Percentiles rank a stretch among this genome's conserved stretches.
These are phyloP conservation scores for Geotrichum reessii DNA, from an alignment of 1,139 yeast genomes.

Conservation along the genomic window DNA sequence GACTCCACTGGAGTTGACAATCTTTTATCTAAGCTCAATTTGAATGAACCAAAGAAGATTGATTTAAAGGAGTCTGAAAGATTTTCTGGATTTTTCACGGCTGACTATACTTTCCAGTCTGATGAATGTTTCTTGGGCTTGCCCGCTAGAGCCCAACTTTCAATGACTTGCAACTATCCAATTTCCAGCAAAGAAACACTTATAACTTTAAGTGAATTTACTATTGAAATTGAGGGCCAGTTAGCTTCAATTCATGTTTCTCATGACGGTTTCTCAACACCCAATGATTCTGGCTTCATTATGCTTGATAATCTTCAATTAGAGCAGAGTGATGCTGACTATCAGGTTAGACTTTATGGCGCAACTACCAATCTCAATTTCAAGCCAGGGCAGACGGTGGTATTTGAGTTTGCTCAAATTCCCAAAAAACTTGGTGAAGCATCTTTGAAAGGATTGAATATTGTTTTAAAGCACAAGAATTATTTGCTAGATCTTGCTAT, in stretches of 20 bases:
- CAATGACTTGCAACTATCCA: constrained; percentile 19
- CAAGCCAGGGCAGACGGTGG: constrained; percentile 20
- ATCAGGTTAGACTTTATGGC: constrained; percentile 3
- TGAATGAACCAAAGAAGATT: not conserved
- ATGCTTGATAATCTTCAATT: not conserved
- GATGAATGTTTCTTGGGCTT: constrained; percentile 27
- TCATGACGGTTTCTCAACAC: constrained; percentile 20
- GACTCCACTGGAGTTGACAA: not conserved
- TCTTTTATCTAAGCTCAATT: not conserved
- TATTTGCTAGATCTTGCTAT: constrained; percentile 4
- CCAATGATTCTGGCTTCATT: not conserved
- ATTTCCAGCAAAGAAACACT: not conserved
- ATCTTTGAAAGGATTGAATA: not conserved
- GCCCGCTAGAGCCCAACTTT: constrained; percentile 24
- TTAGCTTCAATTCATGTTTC: constrained; percentile 21
- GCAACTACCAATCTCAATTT: constrained; percentile 27
- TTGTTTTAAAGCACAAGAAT: constrained; percentile 5
- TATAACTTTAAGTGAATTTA: constrained; percentile 16
- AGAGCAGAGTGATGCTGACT: constrained; percentile 9
- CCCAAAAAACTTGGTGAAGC: constrained; percentile 27
- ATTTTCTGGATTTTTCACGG: constrained; percentile 15
- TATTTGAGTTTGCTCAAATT: constrained; percentile 28
- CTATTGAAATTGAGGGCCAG: constrained; percentile 20
- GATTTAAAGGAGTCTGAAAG: not conserved
- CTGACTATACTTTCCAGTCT: constrained; percentile 25